These are phyloP conservation scores for Trichosporon faecale DNA, from an alignment of 1,284 basidiomycete species.

Conservation along the genomic window DNA sequence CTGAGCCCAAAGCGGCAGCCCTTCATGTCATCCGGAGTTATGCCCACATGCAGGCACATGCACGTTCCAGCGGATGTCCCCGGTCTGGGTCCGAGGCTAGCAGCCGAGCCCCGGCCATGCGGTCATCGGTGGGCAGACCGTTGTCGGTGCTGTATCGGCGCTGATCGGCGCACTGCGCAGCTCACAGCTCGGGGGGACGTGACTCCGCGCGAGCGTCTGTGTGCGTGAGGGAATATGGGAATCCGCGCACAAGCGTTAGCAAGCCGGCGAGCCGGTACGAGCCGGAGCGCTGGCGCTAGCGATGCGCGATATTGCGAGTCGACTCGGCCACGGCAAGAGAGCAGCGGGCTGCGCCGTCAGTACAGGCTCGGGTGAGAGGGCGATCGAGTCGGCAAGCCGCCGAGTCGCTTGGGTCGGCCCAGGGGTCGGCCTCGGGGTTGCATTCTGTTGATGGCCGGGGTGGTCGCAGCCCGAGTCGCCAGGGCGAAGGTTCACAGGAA, in stretches of 20 bases:
- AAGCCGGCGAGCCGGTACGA: too few species aligned
- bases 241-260: not conserved
- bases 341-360: too few species aligned
- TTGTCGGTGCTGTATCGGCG: not conserved
- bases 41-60: not conserved
- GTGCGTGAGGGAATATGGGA: not conserved
- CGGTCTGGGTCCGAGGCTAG: not conserved
- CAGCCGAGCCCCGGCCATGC: not conserved
- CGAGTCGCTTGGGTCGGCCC: not conserved
- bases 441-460: not conserved
- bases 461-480: not conserved
- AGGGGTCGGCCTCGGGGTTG: not conserved
- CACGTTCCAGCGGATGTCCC: not conserved
- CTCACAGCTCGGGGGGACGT: not conserved
- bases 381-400: not conserved
- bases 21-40: not conserved
- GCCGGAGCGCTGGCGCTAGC: too few species aligned
- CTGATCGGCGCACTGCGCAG: not conserved
- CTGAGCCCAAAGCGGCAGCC: not conserved
- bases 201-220: not conserved
- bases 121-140: not conserved
- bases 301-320: not conserved
- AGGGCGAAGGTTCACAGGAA: not conserved
- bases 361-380: not conserved
- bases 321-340: not conserved